Base-by-base conservation (phyloP, 768 basidiomycete genomes). In the Lentinula sp. region DNA sequence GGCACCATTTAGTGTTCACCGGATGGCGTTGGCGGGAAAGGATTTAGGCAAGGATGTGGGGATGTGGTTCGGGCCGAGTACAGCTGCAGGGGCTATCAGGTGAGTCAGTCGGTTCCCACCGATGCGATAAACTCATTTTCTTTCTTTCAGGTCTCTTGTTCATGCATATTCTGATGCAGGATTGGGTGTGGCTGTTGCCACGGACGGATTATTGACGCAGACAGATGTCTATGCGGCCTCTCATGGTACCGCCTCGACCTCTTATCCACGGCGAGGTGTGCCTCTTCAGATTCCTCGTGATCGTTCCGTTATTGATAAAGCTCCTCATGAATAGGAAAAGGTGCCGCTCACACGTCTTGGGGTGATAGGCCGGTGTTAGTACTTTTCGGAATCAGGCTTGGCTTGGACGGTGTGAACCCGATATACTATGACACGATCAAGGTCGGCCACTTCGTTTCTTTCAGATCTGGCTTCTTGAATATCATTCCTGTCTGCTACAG, bases 21-120 rank as follows among this genome's bases (percentile, higher is more conserved):
- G 93, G 51, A 97, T 99, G 90, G 95, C 95, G 0, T 77, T 95
- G 20, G 90, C 95, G 0, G 96, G 96, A 0, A 95, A 98, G 69
- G 90, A 95, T 66, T 81, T 98, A 1, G 96, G 96, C 12, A 98
- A 92, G 63, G 92, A 94, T 65, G 90, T 98, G 0, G 96, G 96
- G 0, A 90, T 94, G 72, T 98, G 96, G 96, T 98, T 98, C 68
- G 96, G 96, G 0, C 96, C 96, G 0, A 95, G 92, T 69, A 94
- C 92, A 0, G 97, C 96, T n/a, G 95, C 95, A 7, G 95, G 95
- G 41, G 95, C 94, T 10, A 90, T 98, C 76, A 93, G 90, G 90
- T 93, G 69, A 60, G 81, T 71, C 12, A 41, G 20, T 32, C 51
- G 2, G 43, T 28, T 63, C 53, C 28, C 3, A 28, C 28, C 3